Base-by-base conservation (phyloP, 257 asterid genomes). In the Salvia miltiorrhiza region DNA sequence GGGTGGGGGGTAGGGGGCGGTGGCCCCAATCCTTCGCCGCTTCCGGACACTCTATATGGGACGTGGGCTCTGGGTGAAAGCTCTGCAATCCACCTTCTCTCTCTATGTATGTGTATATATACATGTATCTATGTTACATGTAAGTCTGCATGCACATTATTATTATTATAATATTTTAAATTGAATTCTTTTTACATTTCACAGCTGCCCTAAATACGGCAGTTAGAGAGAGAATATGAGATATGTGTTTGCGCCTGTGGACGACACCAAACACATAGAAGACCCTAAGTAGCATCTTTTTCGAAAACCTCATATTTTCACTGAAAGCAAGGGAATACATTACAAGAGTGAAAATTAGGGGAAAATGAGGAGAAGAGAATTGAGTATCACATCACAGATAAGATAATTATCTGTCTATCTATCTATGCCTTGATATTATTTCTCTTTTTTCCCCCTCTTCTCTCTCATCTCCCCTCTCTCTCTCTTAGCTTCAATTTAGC, bases 1-100 rank as follows among this genome's bases (percentile, higher is more conserved):
- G 40, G 67, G 19, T 39, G 14, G 14, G 5, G 3, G 33, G n/a
- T n/a, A 30, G 24, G 53, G 43, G 20, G 28, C 19, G 71, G 84
- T 76, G 91, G 89, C 55, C 84, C 90, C 88, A n/a, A 17, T 28
- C 57, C 81, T 2, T 70, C 82, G 77, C 83, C 81, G 82, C 86
- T 84, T 84, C 71, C 67, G 79, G 90, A 76, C 86, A 79, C 67
- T 72, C 68, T 75, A 77, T 77, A 77, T 80, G 76, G 78, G 82
- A 78, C 80, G 87, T 80, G 78, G 82, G 81, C 76, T 74, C 77
- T 61, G 65, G 52, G 54, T 67, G 73, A 70, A 79, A 72, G 59
- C 81, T 74, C 79, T 65, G 79, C 71, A 33, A n/a, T 59, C 73
- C 85, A 70, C 76, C 76, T 67, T 30, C 62, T 49, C 65, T 64